Conservation (phyloP, 2,329 filamentous ascomycete species). For the Leptographium galeiforme region DNA sequence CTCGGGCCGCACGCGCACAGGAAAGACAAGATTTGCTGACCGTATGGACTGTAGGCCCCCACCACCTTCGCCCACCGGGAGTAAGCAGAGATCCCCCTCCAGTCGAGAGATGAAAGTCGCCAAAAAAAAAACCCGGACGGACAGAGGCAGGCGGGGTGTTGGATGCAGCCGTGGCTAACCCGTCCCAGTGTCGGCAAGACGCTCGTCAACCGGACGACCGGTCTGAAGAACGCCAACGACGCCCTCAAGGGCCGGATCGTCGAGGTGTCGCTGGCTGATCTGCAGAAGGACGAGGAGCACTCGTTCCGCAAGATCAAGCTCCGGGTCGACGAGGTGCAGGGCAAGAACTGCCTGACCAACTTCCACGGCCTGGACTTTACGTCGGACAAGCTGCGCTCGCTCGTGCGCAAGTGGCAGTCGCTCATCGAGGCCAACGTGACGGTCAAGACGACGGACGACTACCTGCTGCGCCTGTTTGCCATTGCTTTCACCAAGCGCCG, state of each 20-base stretch:
- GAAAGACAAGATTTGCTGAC: background rate
- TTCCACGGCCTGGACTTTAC: constrained; percentile 99
- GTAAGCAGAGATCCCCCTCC: constrained; percentile 43
- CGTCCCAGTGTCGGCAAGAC: constrained; percentile 85
- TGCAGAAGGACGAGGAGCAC: constrained; percentile 99
- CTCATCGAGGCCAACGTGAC: constrained; percentile 99
- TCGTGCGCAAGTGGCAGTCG: constrained; percentile 99
- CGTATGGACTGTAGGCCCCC: constrained; percentile 49
- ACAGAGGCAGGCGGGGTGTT: constrained; percentile 7
- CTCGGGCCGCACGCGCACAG: background rate
- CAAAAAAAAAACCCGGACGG: constrained; percentile 7
- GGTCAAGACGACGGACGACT: constrained; percentile 99
- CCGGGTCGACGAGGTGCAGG: constrained; percentile 95
- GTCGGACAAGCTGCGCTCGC: constrained; percentile 97
- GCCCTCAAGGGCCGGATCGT: constrained; percentile 97
- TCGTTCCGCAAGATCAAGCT: constrained; percentile 99
- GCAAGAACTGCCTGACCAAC: constrained; percentile 99
- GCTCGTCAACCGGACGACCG: constrained; percentile 96
- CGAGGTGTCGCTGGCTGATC: constrained; percentile 96
- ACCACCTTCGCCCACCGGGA: constrained; percentile 93
- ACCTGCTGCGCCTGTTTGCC: constrained; percentile 96
- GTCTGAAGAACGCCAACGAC: constrained; percentile 99
- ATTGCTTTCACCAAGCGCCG: constrained; percentile 99
- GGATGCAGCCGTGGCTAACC: constrained; percentile 1
- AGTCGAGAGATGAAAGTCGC: background rate